These are phyloP conservation scores for Mycena epipterygia DNA, from an alignment of 768 basidiomycete species.

Conservation along the genomic window DNA sequence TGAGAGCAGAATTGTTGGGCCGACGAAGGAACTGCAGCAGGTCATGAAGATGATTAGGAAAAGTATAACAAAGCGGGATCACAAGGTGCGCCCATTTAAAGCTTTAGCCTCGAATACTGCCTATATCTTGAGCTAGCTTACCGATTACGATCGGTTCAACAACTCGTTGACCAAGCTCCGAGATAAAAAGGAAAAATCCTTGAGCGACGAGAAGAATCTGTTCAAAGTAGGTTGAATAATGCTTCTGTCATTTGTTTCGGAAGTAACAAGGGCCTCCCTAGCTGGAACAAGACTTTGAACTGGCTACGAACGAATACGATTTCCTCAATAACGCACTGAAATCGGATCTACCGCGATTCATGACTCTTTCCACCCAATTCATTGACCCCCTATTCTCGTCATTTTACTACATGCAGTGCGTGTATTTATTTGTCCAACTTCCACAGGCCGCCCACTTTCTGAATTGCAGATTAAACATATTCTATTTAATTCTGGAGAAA, in stretches of 20 bases:
- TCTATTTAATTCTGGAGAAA: conserved; percentile 95
- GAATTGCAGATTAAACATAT: conserved; percentile 83
- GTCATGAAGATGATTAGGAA: conserved; percentile 93
- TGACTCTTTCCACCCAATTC: conserved; percentile 88
- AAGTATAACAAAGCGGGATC: conserved; percentile 95
- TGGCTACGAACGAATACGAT: conserved; percentile 93
- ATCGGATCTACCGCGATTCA: conserved; percentile 93
- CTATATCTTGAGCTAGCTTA: conserved; percentile 61
- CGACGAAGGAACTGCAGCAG: conserved; percentile 89
- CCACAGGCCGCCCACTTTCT: conserved; percentile 12
- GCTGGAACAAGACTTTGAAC: conserved; percentile 97
- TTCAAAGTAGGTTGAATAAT: conserved; percentile 81
- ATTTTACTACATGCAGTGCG: conserved; percentile 99
- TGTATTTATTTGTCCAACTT: conserved; percentile 37
- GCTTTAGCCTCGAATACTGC: neutral
- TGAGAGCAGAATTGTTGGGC: conserved; percentile 85
- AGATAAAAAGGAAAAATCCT: conserved; percentile 98
- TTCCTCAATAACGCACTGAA: conserved; percentile 93
- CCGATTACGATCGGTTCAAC: conserved; percentile 97
- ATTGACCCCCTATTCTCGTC: conserved; percentile 98
- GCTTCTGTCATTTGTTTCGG: neutral
- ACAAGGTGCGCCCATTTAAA: conserved; percentile 72
- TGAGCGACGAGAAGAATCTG: conserved; percentile 96
- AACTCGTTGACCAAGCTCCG: conserved; percentile 95
- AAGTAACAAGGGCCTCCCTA: conserved; percentile 45